Evolutionary conservation across 2,329 filamentous ascomycete genomes (phyloP), one percentile per base, ranked within the genome.

Genomic region (Scorias spongiosa): DNA sequence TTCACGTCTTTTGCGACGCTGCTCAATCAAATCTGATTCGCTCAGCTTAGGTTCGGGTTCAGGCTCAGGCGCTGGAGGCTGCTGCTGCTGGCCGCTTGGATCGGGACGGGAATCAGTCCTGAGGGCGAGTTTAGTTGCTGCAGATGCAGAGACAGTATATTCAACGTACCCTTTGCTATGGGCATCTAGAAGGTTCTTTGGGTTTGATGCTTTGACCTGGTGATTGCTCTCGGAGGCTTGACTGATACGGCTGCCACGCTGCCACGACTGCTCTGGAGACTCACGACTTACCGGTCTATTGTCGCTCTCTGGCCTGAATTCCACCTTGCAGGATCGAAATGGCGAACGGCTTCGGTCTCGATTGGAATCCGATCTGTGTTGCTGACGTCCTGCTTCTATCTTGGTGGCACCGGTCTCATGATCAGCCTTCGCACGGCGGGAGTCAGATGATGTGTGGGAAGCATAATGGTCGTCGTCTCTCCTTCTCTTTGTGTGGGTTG

Each of bases 21-120:
- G 80, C 62, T 93, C 84, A 55, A 94, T 83, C 56, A 89, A 73
- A 52, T 83, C 80, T 49, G 82, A 83, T 66, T 93, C 84, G 60
- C 93, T 82, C 12, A 59, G 45, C 52, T 86, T 60, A n/a, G 74
- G 70, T 53, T 52, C 46, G 18, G 54, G 44, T 29, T 57, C 46
- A 11, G 45, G 48, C 20, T 26, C 20, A 7, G 20, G 20, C 20
- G 20, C 20, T 26, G 20, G 20, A 7, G 7, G 20, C 20, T 26
- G 20, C 20, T 26, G 20, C 20, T 26, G 20, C 20, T 26, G 20
- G 20, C 20, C 20, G 20, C 20, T 26, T 26, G 7, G 4, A 26
- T 26, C 20, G 7, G 20, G 20, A 26, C 7, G 20, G 7, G 20
- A 26, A 26, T 26, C 20, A 7, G 20, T 26, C 7, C 20, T 26